Base-by-base conservation (phyloP, 2,329 filamentous ascomycete species). In the Endoconidiophora laricicola region DNA sequence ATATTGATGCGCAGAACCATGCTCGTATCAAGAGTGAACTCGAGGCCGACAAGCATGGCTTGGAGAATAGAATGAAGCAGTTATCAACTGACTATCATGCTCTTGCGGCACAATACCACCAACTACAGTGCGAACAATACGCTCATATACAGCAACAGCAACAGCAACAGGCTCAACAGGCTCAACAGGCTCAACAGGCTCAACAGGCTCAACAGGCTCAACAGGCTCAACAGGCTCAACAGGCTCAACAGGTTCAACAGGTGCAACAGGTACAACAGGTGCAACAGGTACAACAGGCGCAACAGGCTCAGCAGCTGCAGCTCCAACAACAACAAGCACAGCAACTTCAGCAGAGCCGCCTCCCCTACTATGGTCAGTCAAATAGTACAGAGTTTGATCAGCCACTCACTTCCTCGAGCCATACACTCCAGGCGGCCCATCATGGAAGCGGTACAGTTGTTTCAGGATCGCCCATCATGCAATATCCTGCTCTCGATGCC, bases 1-100 rank as follows among this genome's bases (percentile, higher is more conserved):
- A 78, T 12, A 71, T 69, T 54, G 72, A 68, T 69, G 67, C 69
- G 48, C 68, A 72, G 48, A 66, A 65, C 49, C 71, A 78, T 33
- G 50, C 40, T 16, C 36, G 36, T 4, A 38, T 44, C 12, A 26
- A 46, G 16, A 38, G 33, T n/a, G 51, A 53, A 9, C 41, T 40
- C 24, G 43, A 49, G 20, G 51, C 47, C 10, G 43, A 26, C 18
- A 49, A 49, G 29, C 47, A 41, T 36, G 47, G 24, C 24, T 41
- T 49, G n/a, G 47, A 49, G n/a, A 49, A 42, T 29, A 40, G 38
- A 39, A 49, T 49, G 12, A 49, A 49, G 22, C 20, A 33, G 29
- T 33, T 49, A 20, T 43, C 68, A 1, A 68, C 69, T 54, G 67
- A 67, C 39, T 61, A 65, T 1, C 66, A 69, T 40, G 64, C 68